Percentiles rank a stretch among this genome's conserved stretches.
phyloP scores from a whole-genome alignment of 2,329 filamentous ascomycete genomes.

The Plenodomus lindquistii region DNA sequence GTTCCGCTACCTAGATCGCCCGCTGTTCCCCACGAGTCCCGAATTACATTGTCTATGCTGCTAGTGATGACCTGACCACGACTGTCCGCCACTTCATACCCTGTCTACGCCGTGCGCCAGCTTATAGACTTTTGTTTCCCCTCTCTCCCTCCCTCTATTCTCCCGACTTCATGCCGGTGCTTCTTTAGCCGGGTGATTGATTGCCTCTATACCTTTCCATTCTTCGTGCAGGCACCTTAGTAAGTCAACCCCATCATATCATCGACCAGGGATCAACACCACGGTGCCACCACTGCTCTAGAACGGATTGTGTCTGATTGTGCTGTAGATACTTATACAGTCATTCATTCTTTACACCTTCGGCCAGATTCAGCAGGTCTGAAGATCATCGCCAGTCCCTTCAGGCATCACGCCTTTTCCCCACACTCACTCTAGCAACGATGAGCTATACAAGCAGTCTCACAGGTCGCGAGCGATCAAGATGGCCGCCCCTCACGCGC shows the following conservation, averaged over 20 bases:
- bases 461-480: conserved; percentile 64
- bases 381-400: conserved; percentile 38
- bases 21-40: conserved; percentile 34
- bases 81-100: conserved; percentile 17
- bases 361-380: conserved; percentile 47
- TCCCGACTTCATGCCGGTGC: conserved; percentile 45
- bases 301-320: conserved; percentile 17
- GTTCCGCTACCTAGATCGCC: conserved; percentile 32
- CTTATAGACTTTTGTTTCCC: conserved; percentile 47
- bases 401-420: conserved; percentile 17
- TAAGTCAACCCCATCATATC: conserved; percentile 22
- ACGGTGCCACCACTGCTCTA: conserved; percentile 7
- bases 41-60: conserved; percentile 24
- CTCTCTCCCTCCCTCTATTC: conserved; percentile 32
- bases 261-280: conserved; percentile 6
- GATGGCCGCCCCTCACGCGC: conserved; percentile 81
- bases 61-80: conserved; percentile 32
- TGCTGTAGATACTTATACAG: conserved; percentile 33
- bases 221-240: conserved; percentile 47
- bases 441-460: conserved; percentile 43
- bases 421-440: conserved; percentile 15
- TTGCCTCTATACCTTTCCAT: conserved; percentile 34
- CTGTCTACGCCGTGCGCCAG: conserved; percentile 24
- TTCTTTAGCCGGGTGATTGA: conserved; percentile 43
- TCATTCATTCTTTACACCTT: conserved; percentile 32